phyloP scores from a whole-genome alignment of 495 filamentous ascomycete species.

The Evernia prunastri region DNA sequence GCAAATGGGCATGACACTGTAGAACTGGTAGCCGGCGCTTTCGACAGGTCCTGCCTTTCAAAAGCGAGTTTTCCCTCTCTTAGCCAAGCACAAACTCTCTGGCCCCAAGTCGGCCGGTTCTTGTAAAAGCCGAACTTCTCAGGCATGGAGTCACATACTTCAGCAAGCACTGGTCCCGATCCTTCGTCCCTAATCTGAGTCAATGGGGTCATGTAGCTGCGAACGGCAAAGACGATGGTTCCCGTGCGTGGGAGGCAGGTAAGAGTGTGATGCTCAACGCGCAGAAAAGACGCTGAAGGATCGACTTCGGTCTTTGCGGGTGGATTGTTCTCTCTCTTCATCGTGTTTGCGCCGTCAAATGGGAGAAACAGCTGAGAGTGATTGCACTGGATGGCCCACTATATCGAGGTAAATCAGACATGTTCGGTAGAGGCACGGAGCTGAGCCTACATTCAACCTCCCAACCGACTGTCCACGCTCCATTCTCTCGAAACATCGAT shows the following conservation, averaged over 20 bases:
- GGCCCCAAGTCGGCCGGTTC: conserved; percentile 16
- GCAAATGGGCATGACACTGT: not conserved
- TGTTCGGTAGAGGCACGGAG: too few relatives aligned
- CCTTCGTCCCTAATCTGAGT: conserved; percentile 64
- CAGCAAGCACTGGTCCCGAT: conserved; percentile 32
- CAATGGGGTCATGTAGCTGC: conserved; percentile 72
- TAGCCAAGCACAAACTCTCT: conserved; percentile 16
- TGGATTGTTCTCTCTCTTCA: conserved; percentile 9
- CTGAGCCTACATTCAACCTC: conserved; percentile 40
- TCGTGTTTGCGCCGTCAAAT: conserved; percentile 14
- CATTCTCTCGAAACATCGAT: conserved; percentile 60
- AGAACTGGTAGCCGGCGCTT: not conserved
- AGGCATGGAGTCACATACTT: conserved; percentile 23
- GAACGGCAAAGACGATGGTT: conserved; percentile 69
- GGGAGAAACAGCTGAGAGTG: conserved; percentile 10
- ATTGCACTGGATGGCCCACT: conserved; percentile 24
- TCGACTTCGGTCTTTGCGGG: conserved; percentile 6
- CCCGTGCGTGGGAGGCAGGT: conserved; percentile 60
- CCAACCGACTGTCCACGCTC: conserved; percentile 49
- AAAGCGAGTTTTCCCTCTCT: not conserved
- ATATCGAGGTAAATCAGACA: not conserved
- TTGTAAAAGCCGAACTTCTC: conserved; percentile 21
- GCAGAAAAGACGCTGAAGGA: conserved; percentile 20
- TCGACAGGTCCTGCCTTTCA: not conserved
- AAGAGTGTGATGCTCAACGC: conserved; percentile 72